Evolutionary conservation across 306 rosid species (phyloP).

Genomic region (Prunus mira): DNA sequence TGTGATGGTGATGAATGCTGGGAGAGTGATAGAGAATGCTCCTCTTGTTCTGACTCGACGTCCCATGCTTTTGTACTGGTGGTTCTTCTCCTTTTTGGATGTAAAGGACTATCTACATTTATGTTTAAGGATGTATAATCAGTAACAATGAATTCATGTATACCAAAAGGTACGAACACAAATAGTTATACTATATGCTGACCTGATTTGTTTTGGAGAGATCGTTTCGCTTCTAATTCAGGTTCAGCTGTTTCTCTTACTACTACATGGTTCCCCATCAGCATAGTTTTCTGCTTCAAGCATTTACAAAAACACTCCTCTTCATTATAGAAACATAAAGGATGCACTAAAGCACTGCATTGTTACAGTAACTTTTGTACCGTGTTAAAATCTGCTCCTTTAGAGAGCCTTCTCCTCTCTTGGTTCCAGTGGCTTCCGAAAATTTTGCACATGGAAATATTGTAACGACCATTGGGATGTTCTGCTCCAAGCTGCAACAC

Average conservation of each 20-base stretch:
- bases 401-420: slow-evolving; percentile 39
- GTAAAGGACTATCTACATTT: slow-evolving; percentile 47
- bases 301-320: slow-evolving; percentile 17
- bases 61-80: slow-evolving; percentile 54
- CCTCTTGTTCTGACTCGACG: slow-evolving; percentile 86
- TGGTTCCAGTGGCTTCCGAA: slow-evolving; percentile 75
- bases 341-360: not conserved
- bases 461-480: slow-evolving; percentile 56
- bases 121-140: not conserved
- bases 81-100: slow-evolving; percentile 79
- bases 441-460: slow-evolving; percentile 65
- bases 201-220: slow-evolving; percentile 54
- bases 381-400: slow-evolving; percentile 37
- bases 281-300: slow-evolving; percentile 48
- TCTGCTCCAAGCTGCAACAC: slow-evolving; percentile 83
- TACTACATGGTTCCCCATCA: slow-evolving; percentile 40
- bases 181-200: not conserved
- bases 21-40: slow-evolving; percentile 85
- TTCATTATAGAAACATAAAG: not conserved
- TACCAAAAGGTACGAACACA: not conserved
- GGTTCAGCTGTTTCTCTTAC: slow-evolving; percentile 39
- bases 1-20: slow-evolving; percentile 85
- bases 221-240: slow-evolving; percentile 36
- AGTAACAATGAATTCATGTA: slow-evolving; percentile 2
- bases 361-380: slow-evolving; percentile 29